Base-by-base conservation (phyloP, 768 basidiomycete species). In the Russula earlei region DNA sequence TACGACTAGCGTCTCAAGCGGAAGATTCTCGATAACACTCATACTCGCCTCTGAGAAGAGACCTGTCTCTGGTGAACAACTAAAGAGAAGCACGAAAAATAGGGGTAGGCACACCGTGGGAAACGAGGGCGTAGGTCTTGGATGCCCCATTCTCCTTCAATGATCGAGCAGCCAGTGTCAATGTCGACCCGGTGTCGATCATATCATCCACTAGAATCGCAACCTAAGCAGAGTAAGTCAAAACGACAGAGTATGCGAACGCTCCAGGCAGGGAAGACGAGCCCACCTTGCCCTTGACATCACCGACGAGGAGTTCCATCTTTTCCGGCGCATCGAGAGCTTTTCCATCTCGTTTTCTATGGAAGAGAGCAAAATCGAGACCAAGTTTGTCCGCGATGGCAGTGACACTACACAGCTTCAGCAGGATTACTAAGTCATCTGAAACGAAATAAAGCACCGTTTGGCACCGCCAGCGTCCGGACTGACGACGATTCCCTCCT, bases 381-480 rank as follows among this genome's bases (percentile, higher is more conserved):
- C 87, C 86, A 36, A 98, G 84, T 65, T 94, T 92, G 74, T 97
- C 95, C 29, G 95, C 95, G 61, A 98, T 91, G 9, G 89, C 83
- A 1, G 95, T 94, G 12, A 88, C 92, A 50, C 93, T 96, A 67
- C 37, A n/a, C 40, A 47, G 24, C 25, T 54, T 43, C 42, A 24
- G 33, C 3, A n/a, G 12, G 17, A 45, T 37, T 46, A 14, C 25
- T 9, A 20, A 36, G 24, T 15, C 0, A 22, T 9, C 4, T 9
- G 54, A 61, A 48, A 20, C 7, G n/a, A n/a, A n/a, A n/a, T n/a
- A n/a, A 75, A 17, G 65, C 65, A 92, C 95, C 95, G 80, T 75
- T 97, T 98, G n/a, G 95, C 93, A 62, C 95, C 95, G 31, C 95
- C 95, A 1, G 95, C 95, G 71, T 98, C 95, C 0, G 95, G 95